Conservation (phyloP, 352 stramenopile genomes). For the Pythium coloratum region DNA sequence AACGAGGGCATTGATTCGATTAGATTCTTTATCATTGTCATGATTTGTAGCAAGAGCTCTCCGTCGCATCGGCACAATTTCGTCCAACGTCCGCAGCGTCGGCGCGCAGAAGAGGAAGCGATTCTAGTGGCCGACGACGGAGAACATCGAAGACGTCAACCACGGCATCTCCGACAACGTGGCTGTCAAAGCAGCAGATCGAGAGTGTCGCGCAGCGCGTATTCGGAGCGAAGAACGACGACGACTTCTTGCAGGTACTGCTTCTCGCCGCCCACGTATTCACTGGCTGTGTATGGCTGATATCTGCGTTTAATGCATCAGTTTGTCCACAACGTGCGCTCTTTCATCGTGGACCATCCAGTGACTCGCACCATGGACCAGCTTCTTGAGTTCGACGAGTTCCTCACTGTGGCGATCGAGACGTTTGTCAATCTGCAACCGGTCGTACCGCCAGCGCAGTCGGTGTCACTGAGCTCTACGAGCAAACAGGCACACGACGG, state of each 20-base stretch:
- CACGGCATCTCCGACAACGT: slow-evolving; percentile 14
- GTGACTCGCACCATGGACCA: slow-evolving; percentile 3
- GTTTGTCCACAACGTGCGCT: slow-evolving; percentile 24
- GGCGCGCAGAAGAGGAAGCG: slow-evolving; percentile 3
- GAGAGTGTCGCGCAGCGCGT: slow-evolving; percentile 40
- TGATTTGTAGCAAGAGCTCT: slow-evolving; percentile 7
- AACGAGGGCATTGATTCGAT: neutral
- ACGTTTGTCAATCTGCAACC: slow-evolving; percentile 10
- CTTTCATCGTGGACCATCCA: slow-evolving; percentile 9
- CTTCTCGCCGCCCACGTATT: too few species aligned
- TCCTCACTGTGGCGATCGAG: slow-evolving; percentile 15
- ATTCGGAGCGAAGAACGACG: slow-evolving; percentile 51
- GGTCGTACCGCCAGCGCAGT: neutral
- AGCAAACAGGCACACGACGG: slow-evolving; percentile 21
- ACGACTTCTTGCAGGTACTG: slow-evolving; percentile 48
- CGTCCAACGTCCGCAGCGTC: slow-evolving; percentile 19
- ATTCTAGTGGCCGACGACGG: neutral
- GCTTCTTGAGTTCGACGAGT: slow-evolving; percentile 21
- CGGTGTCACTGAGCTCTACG: slow-evolving; percentile 14
- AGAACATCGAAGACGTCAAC: neutral
- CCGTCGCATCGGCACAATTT: slow-evolving; percentile 3
- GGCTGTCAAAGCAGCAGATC: slow-evolving; percentile 54
- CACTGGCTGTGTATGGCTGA: too few species aligned
- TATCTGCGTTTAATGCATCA: neutral
- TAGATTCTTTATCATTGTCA: neutral